These are phyloP conservation scores for Pyrus pyrifolia DNA, from an alignment of 306 rosid species.

Conservation along the genomic window DNA sequence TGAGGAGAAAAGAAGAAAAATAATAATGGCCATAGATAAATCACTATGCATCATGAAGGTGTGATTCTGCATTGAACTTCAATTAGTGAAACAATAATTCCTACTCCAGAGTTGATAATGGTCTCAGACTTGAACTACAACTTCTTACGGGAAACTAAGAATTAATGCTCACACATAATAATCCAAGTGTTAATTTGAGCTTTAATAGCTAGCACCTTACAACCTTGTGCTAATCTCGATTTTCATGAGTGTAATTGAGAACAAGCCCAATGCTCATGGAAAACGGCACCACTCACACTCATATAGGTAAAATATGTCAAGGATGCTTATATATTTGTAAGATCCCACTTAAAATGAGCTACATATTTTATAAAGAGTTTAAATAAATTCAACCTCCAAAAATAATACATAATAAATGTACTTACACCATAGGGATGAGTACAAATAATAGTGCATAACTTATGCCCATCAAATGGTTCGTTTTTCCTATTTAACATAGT, in stretches of 20 bases:
- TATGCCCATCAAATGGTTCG: background rate
- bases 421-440: background rate
- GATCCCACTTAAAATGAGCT: background rate
- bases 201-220: background rate
- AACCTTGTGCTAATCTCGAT: background rate
- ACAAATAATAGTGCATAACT: background rate
- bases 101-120: background rate
- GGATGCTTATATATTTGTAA: background rate
- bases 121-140: background rate
- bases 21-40: background rate
- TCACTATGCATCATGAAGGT: background rate
- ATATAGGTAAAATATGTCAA: background rate
- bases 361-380: background rate
- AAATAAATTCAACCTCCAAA: background rate
- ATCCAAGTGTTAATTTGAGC: background rate
- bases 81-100: background rate
- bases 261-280: background rate
- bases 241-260: background rate
- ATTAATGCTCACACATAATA: background rate
- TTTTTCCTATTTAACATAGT: background rate
- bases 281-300: background rate
- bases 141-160: background rate
- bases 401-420: background rate
- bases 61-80: background rate
- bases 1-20: background rate